Base-by-base conservation (phyloP, 2,329 filamentous ascomycete genomes). In the Dothiorella sarmentorum region DNA sequence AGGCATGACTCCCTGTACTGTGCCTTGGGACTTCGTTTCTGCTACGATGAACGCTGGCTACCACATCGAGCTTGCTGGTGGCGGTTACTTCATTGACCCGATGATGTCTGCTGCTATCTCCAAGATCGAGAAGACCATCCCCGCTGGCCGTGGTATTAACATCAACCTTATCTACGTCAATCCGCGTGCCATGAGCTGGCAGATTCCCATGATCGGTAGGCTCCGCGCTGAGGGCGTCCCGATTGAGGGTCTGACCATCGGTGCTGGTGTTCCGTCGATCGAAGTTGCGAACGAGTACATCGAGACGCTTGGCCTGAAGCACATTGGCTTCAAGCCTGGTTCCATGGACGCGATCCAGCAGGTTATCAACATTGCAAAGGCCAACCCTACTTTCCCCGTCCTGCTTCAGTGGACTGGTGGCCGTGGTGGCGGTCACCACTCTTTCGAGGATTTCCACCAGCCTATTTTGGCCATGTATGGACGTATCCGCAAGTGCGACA, bases 291-390 rank as follows among this genome's bases (percentile, higher is more conserved):
- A 74, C 43, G 77, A 77, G 59, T 80, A 79, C 63, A 78, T 80
- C 51, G 65, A 72, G 75, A 97, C 92, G 3, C 66, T 80, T 7
- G 77, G 77, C 10, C 71, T 79, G 55, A 75, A 76, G 66, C 75
- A 78, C 64, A 79, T 80, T 58, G 69, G 71, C 11, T 78, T 80
- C 68, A 80, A 80, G 65, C 77, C 77, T 17, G 77, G 76, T 35
- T 79, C 77, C 1, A 67, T 71, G 2, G 72, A 75, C 37, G 72
- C 74, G 1, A 78, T 80, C 40, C 75, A 76, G 58, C 71, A 77
- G 56, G 76, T 76, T 2, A 73, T 79, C 64, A 76, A 76, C 62
- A 78, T 80, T 53, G 77, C 77, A 7, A 76, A 75, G 60, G 73
- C 73, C 2, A 75, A 79, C 63, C 75, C 76, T 1, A 67, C 64